Base-by-base conservation (phyloP, 1,284 basidiomycete species). In the Abortiporus biennis region DNA sequence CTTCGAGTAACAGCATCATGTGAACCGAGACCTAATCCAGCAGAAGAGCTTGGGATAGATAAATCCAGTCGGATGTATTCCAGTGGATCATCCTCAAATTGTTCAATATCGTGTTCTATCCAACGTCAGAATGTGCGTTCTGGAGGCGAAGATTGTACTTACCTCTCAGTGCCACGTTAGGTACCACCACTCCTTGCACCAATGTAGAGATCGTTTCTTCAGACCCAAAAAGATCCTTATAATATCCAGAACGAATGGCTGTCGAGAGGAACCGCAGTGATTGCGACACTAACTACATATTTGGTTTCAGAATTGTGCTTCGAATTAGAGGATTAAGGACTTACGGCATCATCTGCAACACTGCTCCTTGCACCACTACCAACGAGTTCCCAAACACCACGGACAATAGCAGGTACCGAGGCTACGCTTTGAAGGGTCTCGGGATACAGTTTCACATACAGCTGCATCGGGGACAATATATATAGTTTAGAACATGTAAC, bases 51-150 rank as follows among this genome's bases (percentile, higher is more conserved):
- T n/a, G 87, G 81, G 12, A 94, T 67, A 2, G 83, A 68, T 22
- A 99, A 69, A 59, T 98, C 94, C 22, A 91, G 73, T 15, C 93
- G 82, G 51, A 99, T 91, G 61, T 90, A 99, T 59, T 98, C 95
- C 36, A 95, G 78, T 0, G 95, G 95, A 53, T 97, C 93, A 49
- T 99, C 95, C 63, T 98, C 92, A 57, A 99, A 98, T 63, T 94
- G 85, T 57, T 99, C 95, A 46, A 94, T 78, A 49, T 98, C 94
- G 50, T 92, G 85, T 41, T 89, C 85, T 66, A 45, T 13, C n/a
- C n/a, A 9, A 8, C 27, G 27, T 9, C 27, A n/a, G n/a, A n/a
- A 29, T n/a, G 27, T 29, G 27, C 8, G 27, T n/a, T 9, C 27
- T 9, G 11, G 15, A 9, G 36, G 16, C 38, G 4, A 21, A 36